Base-by-base conservation (phyloP, 352 stramenopile species). In the Globisporangium acanthophoron region DNA sequence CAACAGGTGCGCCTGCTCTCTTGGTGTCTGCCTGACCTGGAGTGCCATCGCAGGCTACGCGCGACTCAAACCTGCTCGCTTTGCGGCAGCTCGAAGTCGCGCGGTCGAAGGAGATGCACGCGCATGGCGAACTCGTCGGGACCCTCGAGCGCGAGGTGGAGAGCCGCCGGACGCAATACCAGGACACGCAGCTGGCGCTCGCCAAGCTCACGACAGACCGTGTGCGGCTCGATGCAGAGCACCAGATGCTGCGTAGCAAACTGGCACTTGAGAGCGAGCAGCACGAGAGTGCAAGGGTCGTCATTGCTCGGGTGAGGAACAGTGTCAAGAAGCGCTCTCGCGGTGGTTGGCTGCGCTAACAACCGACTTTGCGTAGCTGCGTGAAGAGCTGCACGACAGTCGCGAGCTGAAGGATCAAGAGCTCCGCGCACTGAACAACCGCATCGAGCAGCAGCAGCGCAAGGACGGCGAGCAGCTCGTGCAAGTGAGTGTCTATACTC, bases 61-160 rank as follows among this genome's bases (percentile, higher is more conserved):
- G 4, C 37, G 37, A 5, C 37, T 43, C 37, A 43, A 13, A 5
- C 37, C 12, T 5, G 15, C 18, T 37, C 3, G 4, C 18, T 46
- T 13, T 11, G 7, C 20, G 21, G 0, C 31, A 87, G 76, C 31
- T 85, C 3, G 72, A 87, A 63, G 58, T 50, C 33, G 69, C 71
- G 2, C 75, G 79, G 6, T 68, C 66, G 15, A 74, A 65, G 12
- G 77, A 90, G 55, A 71, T 90, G 67, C 56, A 72, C 11, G 59
- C 59, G 1, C 77, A 90, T 8, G 79, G 75, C 0, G 53, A 76
- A 52, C 46, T 72, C 20, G 56, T 84, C 13, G 62, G 58, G 0
- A 49, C 62, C 21, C 61, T 90, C 2, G 58, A 84, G 58, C 21
- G 52, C 3, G 69, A 81, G 35, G 45, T 77, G 2, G 66, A 72